phyloP scores from a whole-genome alignment of 352 stramenopile species.

The Peronospora farinosa region DNA sequence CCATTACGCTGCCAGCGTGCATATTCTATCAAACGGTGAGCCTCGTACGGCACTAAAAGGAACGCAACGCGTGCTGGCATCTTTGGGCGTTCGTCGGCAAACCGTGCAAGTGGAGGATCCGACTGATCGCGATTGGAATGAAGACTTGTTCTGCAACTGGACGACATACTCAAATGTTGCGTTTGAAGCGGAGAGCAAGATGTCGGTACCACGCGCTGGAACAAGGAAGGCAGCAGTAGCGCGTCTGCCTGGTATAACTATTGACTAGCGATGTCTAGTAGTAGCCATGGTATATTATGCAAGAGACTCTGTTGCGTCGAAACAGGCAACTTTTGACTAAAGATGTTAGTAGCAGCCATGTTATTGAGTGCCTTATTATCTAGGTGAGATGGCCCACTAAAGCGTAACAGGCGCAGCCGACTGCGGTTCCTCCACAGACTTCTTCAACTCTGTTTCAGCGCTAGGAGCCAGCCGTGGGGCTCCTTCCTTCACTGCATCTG shows the following conservation, averaged over 20 bases:
- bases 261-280: slow-evolving; percentile 26
- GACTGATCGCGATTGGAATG: slow-evolving; percentile 49
- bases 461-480: slow-evolving; percentile 3
- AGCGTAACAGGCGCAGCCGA: slow-evolving; percentile 10
- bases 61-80: slow-evolving; percentile 48
- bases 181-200: slow-evolving; percentile 44
- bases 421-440: slow-evolving; percentile 12
- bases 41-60: slow-evolving; percentile 39
- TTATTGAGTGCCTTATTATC: slow-evolving; percentile 20
- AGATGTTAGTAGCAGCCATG: slow-evolving; percentile 11
- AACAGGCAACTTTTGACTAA: slow-evolving; percentile 23
- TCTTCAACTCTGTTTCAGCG: slow-evolving; percentile 8
- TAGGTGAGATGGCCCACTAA: slow-evolving; percentile 11
- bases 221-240: slow-evolving; percentile 36
- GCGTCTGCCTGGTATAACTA: not conserved
- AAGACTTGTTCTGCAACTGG: slow-evolving; percentile 55
- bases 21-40: slow-evolving; percentile 72
- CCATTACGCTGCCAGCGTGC: slow-evolving; percentile 86
- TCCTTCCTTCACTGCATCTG: slow-evolving; percentile 7
- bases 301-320: slow-evolving; percentile 8
- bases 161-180: slow-evolving; percentile 35
- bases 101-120: slow-evolving; percentile 69
- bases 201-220: slow-evolving; percentile 64
- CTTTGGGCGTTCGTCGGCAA: slow-evolving; percentile 47
- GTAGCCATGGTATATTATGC: slow-evolving; percentile 24